These are phyloP conservation scores for Tremella mesenterica DNA, from an alignment of 768 basidiomycete species.

Conservation along the genomic window DNA sequence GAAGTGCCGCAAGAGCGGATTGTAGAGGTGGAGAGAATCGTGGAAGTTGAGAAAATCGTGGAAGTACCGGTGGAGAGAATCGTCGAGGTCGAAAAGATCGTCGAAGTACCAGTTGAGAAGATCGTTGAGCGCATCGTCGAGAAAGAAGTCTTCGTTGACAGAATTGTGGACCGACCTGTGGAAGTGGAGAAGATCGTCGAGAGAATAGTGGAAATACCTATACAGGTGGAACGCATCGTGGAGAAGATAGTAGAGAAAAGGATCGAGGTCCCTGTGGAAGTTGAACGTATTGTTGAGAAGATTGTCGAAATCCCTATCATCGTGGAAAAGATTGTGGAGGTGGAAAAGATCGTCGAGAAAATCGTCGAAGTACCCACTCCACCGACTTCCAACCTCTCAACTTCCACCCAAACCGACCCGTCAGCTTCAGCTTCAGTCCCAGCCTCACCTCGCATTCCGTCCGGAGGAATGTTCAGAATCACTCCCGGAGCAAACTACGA, in stretches of 20 bases:
- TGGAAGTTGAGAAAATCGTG: slow-evolving; percentile 32
- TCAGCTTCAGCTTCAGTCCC: slow-evolving; percentile 14
- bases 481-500: slow-evolving; percentile 38
- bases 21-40: slow-evolving; percentile 35
- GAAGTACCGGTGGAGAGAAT: slow-evolving; percentile 23
- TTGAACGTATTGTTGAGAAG: slow-evolving; percentile 34
- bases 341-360: slow-evolving; percentile 38
- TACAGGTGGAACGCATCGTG: slow-evolving; percentile 18
- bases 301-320: slow-evolving; percentile 4
- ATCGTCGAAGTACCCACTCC: slow-evolving; percentile 19
- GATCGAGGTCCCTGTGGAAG: slow-evolving; percentile 35
- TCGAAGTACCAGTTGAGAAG: slow-evolving; percentile 20
- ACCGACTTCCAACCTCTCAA: not conserved
- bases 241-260: slow-evolving; percentile 23
- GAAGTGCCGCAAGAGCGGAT: slow-evolving; percentile 28
- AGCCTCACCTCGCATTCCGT: slow-evolving; percentile 12
- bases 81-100: slow-evolving; percentile 34
- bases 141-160: slow-evolving; percentile 1
- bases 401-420: not conserved
- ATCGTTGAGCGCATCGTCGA: slow-evolving; percentile 19
- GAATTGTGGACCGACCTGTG: slow-evolving; percentile 4
- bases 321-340: slow-evolving; percentile 27
- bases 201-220: slow-evolving; percentile 24
- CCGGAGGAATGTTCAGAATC: slow-evolving; percentile 34
- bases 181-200: slow-evolving; percentile 27